Percentiles rank a stretch among this genome's conserved stretches.
phyloP scores from a whole-genome alignment of 495 filamentous ascomycete genomes.

The Clavariopsis aquatica region DNA sequence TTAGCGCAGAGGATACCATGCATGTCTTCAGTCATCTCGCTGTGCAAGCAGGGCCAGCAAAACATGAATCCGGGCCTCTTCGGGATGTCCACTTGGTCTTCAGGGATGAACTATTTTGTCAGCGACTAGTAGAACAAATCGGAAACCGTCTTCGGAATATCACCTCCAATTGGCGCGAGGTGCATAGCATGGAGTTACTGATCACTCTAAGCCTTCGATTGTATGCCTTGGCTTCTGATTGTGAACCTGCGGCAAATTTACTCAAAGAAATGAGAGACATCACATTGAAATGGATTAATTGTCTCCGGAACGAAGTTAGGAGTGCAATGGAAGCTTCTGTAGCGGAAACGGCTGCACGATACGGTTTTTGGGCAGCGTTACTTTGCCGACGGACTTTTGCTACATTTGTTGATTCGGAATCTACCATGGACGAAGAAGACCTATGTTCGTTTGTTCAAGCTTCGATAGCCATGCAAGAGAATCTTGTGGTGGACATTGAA shows the following conservation, averaged over 20 bases:
- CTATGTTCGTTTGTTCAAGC: conserved; percentile 44
- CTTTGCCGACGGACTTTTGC: conserved; percentile 55
- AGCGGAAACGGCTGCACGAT: conserved; percentile 45
- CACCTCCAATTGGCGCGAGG: conserved; percentile 57
- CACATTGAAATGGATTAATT: conserved; percentile 50
- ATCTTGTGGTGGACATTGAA: conserved; percentile 41
- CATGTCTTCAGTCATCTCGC: conserved; percentile 50
- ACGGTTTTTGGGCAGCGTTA: conserved; percentile 53
- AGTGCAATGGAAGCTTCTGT: conserved; percentile 47
- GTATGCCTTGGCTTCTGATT: conserved; percentile 20
- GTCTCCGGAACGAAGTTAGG: conserved; percentile 50
- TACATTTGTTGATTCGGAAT: conserved; percentile 30
- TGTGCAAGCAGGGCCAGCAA: conserved; percentile 51
- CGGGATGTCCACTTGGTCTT: conserved; percentile 52
- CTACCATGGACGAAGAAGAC: conserved; percentile 13
- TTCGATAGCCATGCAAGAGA: conserved; percentile 50
- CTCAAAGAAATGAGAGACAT: conserved; percentile 36
- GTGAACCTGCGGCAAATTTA: not conserved
- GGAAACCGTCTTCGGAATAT: conserved; percentile 47
- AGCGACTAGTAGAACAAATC: conserved; percentile 49
- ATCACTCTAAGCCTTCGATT: conserved; percentile 49
- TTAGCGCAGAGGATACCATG: conserved; percentile 52
- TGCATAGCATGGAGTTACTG: conserved; percentile 51
- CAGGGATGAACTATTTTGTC: conserved; percentile 50
- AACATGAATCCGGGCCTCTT: conserved; percentile 38